Percentiles rank a stretch among this genome's conserved stretches.
These are phyloP conservation scores for Chondrus crispus DNA, from an alignment of 23 red algal species.

Conservation along the genomic window DNA sequence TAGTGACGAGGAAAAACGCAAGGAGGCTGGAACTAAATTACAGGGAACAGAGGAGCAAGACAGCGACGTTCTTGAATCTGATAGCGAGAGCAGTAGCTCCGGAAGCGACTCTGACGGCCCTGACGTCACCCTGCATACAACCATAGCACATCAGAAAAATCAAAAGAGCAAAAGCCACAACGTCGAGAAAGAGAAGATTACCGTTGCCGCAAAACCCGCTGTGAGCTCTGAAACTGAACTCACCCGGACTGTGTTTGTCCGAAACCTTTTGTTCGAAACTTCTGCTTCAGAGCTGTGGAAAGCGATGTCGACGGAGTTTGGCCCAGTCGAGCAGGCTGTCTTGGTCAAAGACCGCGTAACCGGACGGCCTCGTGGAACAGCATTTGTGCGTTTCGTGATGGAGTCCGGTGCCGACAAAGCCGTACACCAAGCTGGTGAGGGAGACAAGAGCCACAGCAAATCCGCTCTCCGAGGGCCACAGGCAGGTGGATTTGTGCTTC, in stretches of 20 bases:
- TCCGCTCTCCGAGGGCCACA: not conserved
- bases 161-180: not conserved
- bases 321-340: constrained; percentile 59
- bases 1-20: too few relatives aligned
- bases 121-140: not conserved
- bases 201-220: not conserved
- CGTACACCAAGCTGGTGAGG: not conserved
- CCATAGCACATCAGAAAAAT: not conserved
- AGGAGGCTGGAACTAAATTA: too few relatives aligned
- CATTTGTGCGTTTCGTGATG: constrained; percentile 72
- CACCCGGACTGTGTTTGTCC: constrained; percentile 72
- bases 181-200: too few relatives aligned
- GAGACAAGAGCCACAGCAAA: not conserved
- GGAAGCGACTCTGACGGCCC: not conserved
- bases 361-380: constrained; percentile 66
- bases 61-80: not conserved
- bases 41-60: not conserved
- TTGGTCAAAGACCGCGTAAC: constrained; percentile 67
- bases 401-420: constrained; percentile 31
- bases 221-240: constrained; percentile 26
- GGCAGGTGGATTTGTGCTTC: constrained; percentile 22
- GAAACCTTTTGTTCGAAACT: constrained; percentile 75
- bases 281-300: constrained; percentile 57
- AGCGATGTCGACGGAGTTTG: constrained; percentile 37
- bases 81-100: not conserved